Evolutionary conservation across 805 yeast genomes (phyloP), one percentile per base, ranked within the genome.

Genomic region (Barnettozyma siamensis): DNA sequence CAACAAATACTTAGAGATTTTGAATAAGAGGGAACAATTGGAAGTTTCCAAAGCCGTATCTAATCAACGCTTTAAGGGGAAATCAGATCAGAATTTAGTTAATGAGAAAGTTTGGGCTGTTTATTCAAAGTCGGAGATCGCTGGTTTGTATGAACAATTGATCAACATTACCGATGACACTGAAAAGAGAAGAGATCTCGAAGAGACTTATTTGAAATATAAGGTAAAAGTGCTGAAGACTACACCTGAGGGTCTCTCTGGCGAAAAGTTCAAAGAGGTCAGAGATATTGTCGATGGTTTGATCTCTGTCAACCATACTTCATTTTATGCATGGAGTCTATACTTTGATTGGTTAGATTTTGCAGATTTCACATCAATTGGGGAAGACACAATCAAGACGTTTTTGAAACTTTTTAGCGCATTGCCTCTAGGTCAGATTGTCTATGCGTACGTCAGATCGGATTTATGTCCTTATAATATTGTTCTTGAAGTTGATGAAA

Each of bases 281-380:
- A 64, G 65, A 33, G 76, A 73, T 9, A 69, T 78, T 72, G 76
- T 78, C 1, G 80, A 77, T 12, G 94, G 83, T 28, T 76, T 89
- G 80, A 76, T 88, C 4, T 63, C 82, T 13, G 76, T 91, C 13
- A 73, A 76, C 31, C 75, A 81, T 18, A 70, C 72, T 2, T 78
- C 78, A 6, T 66, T 75, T 29, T 64, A 73, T 24, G 86, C 88
- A 1, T 89, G 96, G 95, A 68, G 72, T 30, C 54, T 80, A 10
- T 77, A 76, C 53, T 74, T 88, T 43, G 93, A 88, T 48, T 83
- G 91, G 83, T 50, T 65, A 20, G 95, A 88, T 58, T 72, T 70
- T 7, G 57, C 56, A 6, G 62, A 68, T 4, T 57, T 88, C 5
- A 60, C 65, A 9, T 70, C 72, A 2, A 56, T 83, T 36, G 80